These are phyloP conservation scores for Emmonsia crescens DNA, from an alignment of 2,329 filamentous ascomycete genomes.

Conservation along the genomic window DNA sequence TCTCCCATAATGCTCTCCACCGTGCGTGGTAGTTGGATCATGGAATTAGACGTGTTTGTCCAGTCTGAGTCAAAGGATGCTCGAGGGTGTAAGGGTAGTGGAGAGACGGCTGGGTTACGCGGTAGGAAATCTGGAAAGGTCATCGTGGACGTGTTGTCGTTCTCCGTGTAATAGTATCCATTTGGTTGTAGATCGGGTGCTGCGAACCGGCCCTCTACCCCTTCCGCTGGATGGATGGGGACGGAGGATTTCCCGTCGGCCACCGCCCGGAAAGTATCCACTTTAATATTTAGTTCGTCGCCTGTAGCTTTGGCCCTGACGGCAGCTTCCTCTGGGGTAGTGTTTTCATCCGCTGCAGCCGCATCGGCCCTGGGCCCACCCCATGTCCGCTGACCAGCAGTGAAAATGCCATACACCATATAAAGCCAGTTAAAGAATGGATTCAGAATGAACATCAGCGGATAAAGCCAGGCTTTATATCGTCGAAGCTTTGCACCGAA, in stretches of 20 bases:
- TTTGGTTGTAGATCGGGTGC: slow-evolving; percentile 56
- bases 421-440: slow-evolving; percentile 98
- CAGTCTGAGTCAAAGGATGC: slow-evolving; percentile 58
- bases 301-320: slow-evolving; percentile 67
- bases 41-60: slow-evolving; percentile 47
- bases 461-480: slow-evolving; percentile 92
- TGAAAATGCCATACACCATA: slow-evolving; percentile 95
- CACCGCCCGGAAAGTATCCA: slow-evolving; percentile 62
- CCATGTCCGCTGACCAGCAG: slow-evolving; percentile 89
- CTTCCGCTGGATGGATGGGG: slow-evolving; percentile 61
- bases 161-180: slow-evolving; percentile 58
- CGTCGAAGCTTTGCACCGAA: slow-evolving; percentile 78
- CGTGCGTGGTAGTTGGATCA: slow-evolving; percentile 56
- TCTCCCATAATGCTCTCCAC: slow-evolving; percentile 69
- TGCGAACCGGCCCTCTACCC: slow-evolving; percentile 68
- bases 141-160: slow-evolving; percentile 60
- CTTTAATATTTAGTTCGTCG: slow-evolving; percentile 81
- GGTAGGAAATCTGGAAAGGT: slow-evolving; percentile 42
- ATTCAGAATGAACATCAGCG: slow-evolving; percentile 88
- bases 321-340: slow-evolving; percentile 71
- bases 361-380: slow-evolving; percentile 87
- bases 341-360: slow-evolving; percentile 62
- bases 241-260: slow-evolving; percentile 37
- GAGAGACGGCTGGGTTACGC: slow-evolving; percentile 36
- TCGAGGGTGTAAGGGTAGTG: slow-evolving; percentile 42